These are phyloP conservation scores for Marchantia polymorpha DNA, from an alignment of 225 moss, liverwort and hornwort species.

Conservation along the genomic window DNA sequence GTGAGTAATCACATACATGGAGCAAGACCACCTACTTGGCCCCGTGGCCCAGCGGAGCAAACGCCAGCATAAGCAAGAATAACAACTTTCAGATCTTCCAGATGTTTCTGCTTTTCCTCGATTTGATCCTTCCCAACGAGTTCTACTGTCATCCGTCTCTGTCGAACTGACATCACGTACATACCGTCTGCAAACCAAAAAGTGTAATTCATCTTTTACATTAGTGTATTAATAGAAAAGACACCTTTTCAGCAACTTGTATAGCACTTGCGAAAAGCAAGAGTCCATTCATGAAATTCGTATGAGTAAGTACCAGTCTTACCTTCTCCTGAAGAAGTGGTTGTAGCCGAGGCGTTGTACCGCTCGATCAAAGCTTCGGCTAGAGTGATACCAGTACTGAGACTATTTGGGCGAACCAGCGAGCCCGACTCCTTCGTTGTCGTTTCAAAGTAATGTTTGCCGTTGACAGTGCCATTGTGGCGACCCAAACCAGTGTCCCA, in stretches of 20 bases:
- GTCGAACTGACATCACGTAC: constrained; percentile 90
- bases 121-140: constrained; percentile 87
- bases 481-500: constrained; percentile 86
- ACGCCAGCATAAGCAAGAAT: constrained; percentile 74
- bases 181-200: constrained; percentile 71
- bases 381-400: constrained; percentile 58
- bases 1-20: constrained; percentile 49
- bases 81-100: constrained; percentile 65
- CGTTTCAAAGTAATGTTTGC: constrained; percentile 74
- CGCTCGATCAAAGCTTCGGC: constrained; percentile 65
- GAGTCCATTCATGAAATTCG: not conserved
- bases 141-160: constrained; percentile 78
- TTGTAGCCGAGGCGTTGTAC: constrained; percentile 48
- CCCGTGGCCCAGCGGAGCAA: constrained; percentile 65
- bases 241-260: not conserved
- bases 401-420: constrained; percentile 66
- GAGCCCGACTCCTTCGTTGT: constrained; percentile 58
- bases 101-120: constrained; percentile 77
- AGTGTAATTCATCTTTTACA: not conserved
- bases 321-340: constrained; percentile 53
- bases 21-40: constrained; percentile 61
- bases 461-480: constrained; percentile 83
- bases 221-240: not conserved
- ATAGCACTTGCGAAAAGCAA: not conserved
- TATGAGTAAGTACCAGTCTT: not conserved